phyloP scores from a whole-genome alignment of 2,329 filamentous ascomycete species.

The Fusarium goolgardi region DNA sequence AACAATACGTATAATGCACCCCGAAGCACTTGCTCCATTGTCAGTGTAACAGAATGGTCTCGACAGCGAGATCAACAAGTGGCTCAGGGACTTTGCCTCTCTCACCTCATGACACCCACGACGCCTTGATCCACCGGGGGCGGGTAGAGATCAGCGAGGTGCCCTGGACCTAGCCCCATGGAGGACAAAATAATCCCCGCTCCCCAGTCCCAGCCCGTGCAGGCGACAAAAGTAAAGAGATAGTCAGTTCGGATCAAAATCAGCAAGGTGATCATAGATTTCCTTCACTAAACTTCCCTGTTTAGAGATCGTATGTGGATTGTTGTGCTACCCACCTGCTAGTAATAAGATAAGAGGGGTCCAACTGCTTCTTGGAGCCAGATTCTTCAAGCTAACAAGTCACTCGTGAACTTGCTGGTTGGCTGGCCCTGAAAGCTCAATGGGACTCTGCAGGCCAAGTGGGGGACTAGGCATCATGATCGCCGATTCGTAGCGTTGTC shows the following conservation, averaged over 20 bases:
- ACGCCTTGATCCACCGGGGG: not conserved
- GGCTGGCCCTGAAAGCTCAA: constrained; percentile 1
- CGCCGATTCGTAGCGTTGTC: constrained; percentile 38
- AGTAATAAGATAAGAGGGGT: constrained; percentile 27
- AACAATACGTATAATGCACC: not conserved
- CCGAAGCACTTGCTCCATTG: not conserved
- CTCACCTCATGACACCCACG: constrained; percentile 28
- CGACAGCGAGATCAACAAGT: constrained; percentile 22
- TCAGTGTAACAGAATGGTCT: constrained; percentile 4
- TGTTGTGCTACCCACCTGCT: constrained; percentile 4
- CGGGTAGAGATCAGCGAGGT: constrained; percentile 6
- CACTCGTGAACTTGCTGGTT: constrained; percentile 15
- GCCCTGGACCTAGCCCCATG: constrained; percentile 23
- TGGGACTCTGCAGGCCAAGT: constrained; percentile 5
- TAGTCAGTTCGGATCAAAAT: too few species aligned
- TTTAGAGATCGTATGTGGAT: not conserved
- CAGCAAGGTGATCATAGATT: not conserved
- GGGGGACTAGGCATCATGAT: constrained; percentile 30
- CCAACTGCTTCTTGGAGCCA: constrained; percentile 8
- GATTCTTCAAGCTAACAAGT: constrained; percentile 25
- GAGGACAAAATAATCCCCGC: constrained; percentile 2
- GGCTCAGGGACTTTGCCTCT: constrained; percentile 27
- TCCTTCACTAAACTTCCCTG: not conserved
- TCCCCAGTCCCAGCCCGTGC: not conserved
- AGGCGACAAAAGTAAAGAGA: not conserved